Base-by-base conservation (phyloP, 2,329 filamentous ascomycete species). In the Botryotinia narcissicola region DNA sequence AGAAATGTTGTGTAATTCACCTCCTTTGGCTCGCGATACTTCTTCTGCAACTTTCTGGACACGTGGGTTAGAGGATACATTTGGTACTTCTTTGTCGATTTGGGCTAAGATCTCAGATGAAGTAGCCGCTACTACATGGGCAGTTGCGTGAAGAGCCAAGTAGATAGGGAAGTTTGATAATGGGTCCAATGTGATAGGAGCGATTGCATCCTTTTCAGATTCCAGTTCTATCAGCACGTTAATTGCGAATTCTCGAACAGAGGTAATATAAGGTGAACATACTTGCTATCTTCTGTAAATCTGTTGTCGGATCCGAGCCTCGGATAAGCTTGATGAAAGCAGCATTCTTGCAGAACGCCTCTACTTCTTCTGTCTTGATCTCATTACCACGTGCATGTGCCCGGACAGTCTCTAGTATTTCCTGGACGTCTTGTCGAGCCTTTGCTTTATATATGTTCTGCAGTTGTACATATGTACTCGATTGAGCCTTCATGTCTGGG, bases 401-500 rank as follows among this genome's bases (percentile, higher is more conserved):
- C 64, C 89, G 89, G 60, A 94, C 90, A 20, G 83, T 89, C 20
- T 86, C 83, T 4, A 94, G 83, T 3, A 98, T 92, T 82, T 97
- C 92, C 44, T 89, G 87, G 22, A 91, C 85, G 79, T 99, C 96
- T 79, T 88, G 85, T 48, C 92, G 90, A 61, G 96, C 94, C 82
- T 97, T 97, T 35, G 86, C 83, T 83, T 97, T 98, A 88, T 98
- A 99, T 74, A 98, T 89, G 78, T 93, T 95, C 81, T 98, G 96
- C 20, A 99, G 87, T 78, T 91, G 87, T 77, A 99, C 92, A 84
- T 99, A 99, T 75, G 97, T 92, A 73, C 87, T 89, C 5, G 95
- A 97, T 80, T 95, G 89, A 4, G 96, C 94, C 84, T 99, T 99
- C 96, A 99, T 99, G 82, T 99, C 96, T 2, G 97, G 96, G 2